phyloP scores from a whole-genome alignment of 139 green algal species.

The Medakamo hakoo region DNA sequence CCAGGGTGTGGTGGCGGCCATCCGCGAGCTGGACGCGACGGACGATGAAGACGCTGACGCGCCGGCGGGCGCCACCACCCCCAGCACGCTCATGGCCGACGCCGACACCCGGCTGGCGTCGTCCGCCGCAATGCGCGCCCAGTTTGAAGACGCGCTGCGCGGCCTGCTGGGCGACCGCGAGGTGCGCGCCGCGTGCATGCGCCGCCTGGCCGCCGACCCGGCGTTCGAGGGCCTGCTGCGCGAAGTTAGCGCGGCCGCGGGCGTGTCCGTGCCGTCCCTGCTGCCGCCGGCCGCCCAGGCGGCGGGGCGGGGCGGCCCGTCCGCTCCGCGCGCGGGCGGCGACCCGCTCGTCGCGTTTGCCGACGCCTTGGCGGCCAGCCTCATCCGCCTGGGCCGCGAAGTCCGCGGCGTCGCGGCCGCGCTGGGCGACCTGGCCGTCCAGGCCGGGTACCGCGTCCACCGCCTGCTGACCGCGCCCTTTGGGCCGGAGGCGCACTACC shows the following conservation, averaged over 20 bases:
- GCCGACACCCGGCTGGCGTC: no score
- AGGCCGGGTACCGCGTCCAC: no score
- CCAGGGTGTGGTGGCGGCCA: no score
- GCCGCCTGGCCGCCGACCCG: background rate
- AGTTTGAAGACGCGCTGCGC: background rate
- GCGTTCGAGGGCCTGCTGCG: background rate
- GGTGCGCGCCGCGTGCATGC: background rate
- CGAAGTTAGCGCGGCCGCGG: no score
- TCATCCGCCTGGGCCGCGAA: background rate
- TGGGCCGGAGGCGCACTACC: no score
- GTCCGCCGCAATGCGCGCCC: no score
- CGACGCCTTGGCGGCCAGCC: background rate
- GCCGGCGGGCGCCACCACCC: no score
- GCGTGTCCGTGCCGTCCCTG: background rate
- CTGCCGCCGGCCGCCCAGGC: background rate
- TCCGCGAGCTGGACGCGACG: background rate
- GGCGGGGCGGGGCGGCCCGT: no score
- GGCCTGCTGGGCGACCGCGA: background rate
- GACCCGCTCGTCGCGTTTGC: background rate
- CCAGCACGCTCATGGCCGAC: no score
- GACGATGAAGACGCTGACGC: background rate
- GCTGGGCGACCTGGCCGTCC: background rate
- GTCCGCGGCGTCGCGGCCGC: no score
- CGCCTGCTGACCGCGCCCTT: no score
- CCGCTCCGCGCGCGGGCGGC: no score